Evolutionary conservation across 169 alveolate genomes (phyloP).

Genomic region (Eimeria maxima): DNA sequence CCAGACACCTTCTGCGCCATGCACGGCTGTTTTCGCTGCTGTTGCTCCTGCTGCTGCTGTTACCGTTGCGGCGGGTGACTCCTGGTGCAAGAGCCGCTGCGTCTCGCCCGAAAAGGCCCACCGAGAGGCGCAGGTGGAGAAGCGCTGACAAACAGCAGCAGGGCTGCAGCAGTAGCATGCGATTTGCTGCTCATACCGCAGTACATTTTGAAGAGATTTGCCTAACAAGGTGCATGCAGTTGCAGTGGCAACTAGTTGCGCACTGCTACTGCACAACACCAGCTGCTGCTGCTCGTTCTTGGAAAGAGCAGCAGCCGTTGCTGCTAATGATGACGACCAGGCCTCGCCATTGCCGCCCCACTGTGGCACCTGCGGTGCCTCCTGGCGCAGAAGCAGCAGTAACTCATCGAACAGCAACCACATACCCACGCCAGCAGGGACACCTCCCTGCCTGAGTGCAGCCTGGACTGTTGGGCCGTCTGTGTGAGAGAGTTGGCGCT

Average conservation of each 20-base stretch:
- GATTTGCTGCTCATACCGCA: conserved; percentile 60
- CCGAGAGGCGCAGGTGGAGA: conserved; percentile 28
- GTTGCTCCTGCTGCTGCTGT: not conserved
- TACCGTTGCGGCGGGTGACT: not conserved
- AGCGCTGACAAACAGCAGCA: conserved; percentile 43
- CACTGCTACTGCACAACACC: conserved; percentile 12
- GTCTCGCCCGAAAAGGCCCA: conserved; percentile 42
- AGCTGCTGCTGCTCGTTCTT: not conserved
- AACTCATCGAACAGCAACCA: conserved; percentile 55
- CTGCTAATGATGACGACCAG: not conserved
- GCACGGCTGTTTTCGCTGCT: conserved; percentile 6
- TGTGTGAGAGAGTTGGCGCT: conserved; percentile 45
- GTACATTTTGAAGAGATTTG: conserved; percentile 12
- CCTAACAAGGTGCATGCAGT: conserved; percentile 27
- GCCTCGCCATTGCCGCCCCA: not conserved
- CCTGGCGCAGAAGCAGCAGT: conserved; percentile 54
- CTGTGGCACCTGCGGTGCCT: not conserved
- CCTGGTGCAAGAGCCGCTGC: conserved; percentile 53
- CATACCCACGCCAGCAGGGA: conserved; percentile 60
- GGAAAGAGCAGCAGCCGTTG: conserved; percentile 13
- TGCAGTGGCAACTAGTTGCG: conserved; percentile 49
- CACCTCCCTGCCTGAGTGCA: conserved; percentile 34
- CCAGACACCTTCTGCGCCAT: not conserved
- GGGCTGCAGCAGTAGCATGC: conserved; percentile 65
- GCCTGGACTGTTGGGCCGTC: conserved; percentile 58